Evolutionary conservation across 106 monocot genomes (phyloP), one percentile per base, ranked within the genome.

Genomic region (Acanthochlamys bracteata): DNA sequence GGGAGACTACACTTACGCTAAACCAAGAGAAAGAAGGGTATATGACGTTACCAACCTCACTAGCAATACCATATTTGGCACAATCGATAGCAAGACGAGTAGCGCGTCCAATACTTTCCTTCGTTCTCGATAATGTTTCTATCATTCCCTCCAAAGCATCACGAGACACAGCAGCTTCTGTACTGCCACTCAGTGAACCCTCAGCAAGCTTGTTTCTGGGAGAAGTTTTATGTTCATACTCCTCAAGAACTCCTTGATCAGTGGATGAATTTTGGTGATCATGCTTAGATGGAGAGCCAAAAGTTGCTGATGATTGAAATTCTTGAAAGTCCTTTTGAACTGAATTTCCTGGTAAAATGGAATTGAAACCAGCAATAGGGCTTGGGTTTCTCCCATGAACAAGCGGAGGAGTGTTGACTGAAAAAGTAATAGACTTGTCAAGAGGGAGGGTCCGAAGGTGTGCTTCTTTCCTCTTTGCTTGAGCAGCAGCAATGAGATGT

Each of bases 21-120:
- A 49, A 49, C 49, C 49, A 49, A 49, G 49, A 49, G 49, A 49
- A 49, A 49, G 49, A 49, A 1, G 2, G 17, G 17, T 33, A 49
- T 17, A 49, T 49, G 49, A 49, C 2, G 17, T 49, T 19, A 42
- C 68, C 42, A 52, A 93, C 89, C 89, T 94, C 89, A 79, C 42
- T 71, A n/a, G 83, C 74, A 65, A 94, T 89, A 27, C 89, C 93
- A 80, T 89, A 89, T 67, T 94, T 89, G 53, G 93, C 89, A 82
- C 93, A 94, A 52, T 84, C 83, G 68, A 94, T 86, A 4, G 93
- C 93, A 60, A 86, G 86, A 57, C 89, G 83, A 27, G 86, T 89
- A 59, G 93, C 93, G 75, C 93, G 93, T 55, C 86, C 89, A 65
- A 94, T 94, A 71, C 93, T 94, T 24, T 94, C 93, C 63, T 86